Evolutionary conservation across 306 rosid species (phyloP).

Genomic region (Fragaria nilgerrensis): DNA sequence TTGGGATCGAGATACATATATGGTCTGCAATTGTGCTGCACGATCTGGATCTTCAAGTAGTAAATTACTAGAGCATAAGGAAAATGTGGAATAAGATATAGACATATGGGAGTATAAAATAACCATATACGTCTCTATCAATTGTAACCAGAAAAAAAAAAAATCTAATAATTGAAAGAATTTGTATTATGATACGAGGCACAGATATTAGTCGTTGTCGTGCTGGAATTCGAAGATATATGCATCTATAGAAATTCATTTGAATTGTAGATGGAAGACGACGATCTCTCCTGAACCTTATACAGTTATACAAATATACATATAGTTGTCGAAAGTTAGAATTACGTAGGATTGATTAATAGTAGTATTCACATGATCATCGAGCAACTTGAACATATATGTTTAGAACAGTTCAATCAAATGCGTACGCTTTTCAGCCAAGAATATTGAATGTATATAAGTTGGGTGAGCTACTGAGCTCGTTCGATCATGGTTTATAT

Average conservation of each 20-base stretch:
- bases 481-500: neutral
- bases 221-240: neutral
- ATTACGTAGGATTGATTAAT: too few relatives aligned
- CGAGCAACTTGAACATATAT: neutral
- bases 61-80: neutral
- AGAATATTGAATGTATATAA: neutral
- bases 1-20: too few relatives aligned
- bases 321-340: neutral
- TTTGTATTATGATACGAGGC: neutral
- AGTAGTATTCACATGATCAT: neutral
- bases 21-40: neutral
- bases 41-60: neutral
- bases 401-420: neutral
- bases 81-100: neutral
- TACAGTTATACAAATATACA: too few relatives aligned
- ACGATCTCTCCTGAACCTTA: neutral
- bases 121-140: neutral
- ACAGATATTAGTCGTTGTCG: neutral
- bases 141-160: neutral
- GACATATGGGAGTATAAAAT: neutral
- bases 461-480: slow-evolving; percentile 4
- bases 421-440: neutral
- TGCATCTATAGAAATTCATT: neutral
- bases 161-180: neutral
- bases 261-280: slow-evolving; percentile 8